Evolutionary conservation across 345 rosid genomes (phyloP), one percentile per base, ranked within the genome.

Genomic region (Heritiera fomes): DNA sequence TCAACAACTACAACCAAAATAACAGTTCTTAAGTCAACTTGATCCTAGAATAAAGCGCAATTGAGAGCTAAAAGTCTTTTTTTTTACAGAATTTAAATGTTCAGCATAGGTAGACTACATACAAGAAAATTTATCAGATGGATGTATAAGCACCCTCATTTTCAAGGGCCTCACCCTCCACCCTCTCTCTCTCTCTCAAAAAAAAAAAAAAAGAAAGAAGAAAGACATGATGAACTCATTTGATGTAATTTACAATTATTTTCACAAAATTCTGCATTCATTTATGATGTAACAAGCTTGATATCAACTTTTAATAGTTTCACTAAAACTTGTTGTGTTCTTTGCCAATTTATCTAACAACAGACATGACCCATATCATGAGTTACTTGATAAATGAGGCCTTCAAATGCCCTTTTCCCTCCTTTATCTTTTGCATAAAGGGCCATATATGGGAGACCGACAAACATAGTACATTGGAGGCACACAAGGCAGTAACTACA

Each of bases 1-100:
- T 53, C 30, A 34, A 72, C 47, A 53, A 13, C 17, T 34, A n/a
- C 47, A 72, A 72, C 63, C 75, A 53, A 72, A 71, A 28, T 73
- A 73, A 41, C 3, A 1, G 3, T 18, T 40, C 40, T 20, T 41
- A 58, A 6, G 66, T 40, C 40, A 0, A 58, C 7, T 20, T 1
- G 10, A 73, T 11, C 7, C 38, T 11, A 58, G 30, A 41, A 43
- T 56, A 74, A 15, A 23, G 50, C 32, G 50, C 47, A 41, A 40
- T 20, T 56, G 20, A 12, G 40, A 43, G 40, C 66, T 40, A 20
- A 41, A 58, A 74, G n/a, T 13, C 38, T 17, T 38, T 23, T 40
- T 40, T 12, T 23, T 74, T 56, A 56, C 28, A 50, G 20, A 32
- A 30, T 14, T 32, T 71, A 50, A 30, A 71, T 50, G 75, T 52